phyloP scores from a whole-genome alignment of 768 basidiomycete genomes.

The Flagelloscypha sp. region DNA sequence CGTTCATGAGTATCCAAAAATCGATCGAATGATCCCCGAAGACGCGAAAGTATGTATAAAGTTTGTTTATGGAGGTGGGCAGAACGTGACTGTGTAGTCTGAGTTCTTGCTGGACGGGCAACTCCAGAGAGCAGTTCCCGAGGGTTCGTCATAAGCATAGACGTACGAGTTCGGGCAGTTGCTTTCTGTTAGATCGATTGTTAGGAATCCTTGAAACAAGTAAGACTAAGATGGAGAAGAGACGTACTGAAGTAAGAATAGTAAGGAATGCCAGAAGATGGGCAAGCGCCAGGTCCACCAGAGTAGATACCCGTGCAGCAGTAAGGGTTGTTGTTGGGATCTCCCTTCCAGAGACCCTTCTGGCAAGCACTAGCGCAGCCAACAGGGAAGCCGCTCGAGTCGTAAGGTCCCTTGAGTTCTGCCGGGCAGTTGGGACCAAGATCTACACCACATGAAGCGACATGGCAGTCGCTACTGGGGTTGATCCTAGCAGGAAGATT shows the following conservation, averaged over 20 bases:
- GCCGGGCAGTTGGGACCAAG: slow-evolving; percentile 50
- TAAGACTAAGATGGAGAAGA: background rate
- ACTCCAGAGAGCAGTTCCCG: slow-evolving; percentile 43
- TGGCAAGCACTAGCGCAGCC: slow-evolving; percentile 57
- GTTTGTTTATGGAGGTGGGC: no score
- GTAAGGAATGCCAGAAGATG: slow-evolving; percentile 32
- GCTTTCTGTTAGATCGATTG: slow-evolving; percentile 18
- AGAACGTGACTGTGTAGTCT: slow-evolving; percentile 44
- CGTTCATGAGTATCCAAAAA: no score
- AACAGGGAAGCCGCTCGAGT: slow-evolving; percentile 44
- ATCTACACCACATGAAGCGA: slow-evolving; percentile 55
- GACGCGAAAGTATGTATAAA: no score
- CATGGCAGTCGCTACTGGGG: slow-evolving; percentile 46
- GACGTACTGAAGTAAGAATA: slow-evolving; percentile 38
- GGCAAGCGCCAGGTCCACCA: slow-evolving; percentile 51
- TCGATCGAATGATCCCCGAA: no score
- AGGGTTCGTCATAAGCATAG: slow-evolving; percentile 47
- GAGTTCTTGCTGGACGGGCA: slow-evolving; percentile 33
- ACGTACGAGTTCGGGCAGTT: slow-evolving; percentile 41
- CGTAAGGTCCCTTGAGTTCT: slow-evolving; percentile 42
- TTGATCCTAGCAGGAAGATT: slow-evolving; percentile 53
- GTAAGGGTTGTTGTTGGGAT: slow-evolving; percentile 50
- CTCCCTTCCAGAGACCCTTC: slow-evolving; percentile 31
- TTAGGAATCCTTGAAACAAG: background rate
- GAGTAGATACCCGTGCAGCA: slow-evolving; percentile 54